Percentiles rank a stretch among this genome's conserved stretches.
Conservation (phyloP, 1,284 basidiomycete species). For the Sanghuangporus weigelae region DNA sequence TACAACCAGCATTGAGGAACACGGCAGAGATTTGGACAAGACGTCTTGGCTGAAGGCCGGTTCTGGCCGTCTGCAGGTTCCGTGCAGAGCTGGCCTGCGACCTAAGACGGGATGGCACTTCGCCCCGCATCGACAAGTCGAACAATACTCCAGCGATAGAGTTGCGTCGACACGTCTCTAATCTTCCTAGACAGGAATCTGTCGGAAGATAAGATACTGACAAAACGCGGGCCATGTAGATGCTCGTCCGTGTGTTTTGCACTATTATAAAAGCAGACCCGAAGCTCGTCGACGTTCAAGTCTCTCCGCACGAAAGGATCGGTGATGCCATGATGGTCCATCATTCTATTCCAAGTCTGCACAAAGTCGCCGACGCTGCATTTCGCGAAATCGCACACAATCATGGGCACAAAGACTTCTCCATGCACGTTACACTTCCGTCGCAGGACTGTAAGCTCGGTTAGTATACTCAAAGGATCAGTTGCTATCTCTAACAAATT, state of each 20-base stretch:
- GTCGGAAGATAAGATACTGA: background rate
- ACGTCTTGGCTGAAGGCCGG: constrained; percentile 19
- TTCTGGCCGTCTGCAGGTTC: constrained; percentile 7
- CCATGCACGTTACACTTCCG: constrained; percentile 23
- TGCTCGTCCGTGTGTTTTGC: background rate
- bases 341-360: constrained; percentile 11
- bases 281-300: constrained; percentile 14
- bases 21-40: constrained; percentile 21
- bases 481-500: background rate
- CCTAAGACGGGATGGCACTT: constrained; percentile 23
- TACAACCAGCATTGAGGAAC: constrained; percentile 20
- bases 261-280: constrained; percentile 16
- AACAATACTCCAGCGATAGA: constrained; percentile 16
- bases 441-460: constrained; percentile 24
- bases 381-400: constrained; percentile 23
- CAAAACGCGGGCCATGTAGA: background rate
- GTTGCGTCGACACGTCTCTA: constrained; percentile 17
- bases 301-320: constrained; percentile 21
- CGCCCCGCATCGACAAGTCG: constrained; percentile 24
- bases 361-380: constrained; percentile 17
- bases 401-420: constrained; percentile 22
- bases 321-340: constrained; percentile 19
- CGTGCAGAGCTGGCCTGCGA: constrained; percentile 17
- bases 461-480: constrained; percentile 5
- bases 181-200: background rate